phyloP scores from a whole-genome alignment of 805 yeast genomes.

The Ogataea haglerorum region DNA sequence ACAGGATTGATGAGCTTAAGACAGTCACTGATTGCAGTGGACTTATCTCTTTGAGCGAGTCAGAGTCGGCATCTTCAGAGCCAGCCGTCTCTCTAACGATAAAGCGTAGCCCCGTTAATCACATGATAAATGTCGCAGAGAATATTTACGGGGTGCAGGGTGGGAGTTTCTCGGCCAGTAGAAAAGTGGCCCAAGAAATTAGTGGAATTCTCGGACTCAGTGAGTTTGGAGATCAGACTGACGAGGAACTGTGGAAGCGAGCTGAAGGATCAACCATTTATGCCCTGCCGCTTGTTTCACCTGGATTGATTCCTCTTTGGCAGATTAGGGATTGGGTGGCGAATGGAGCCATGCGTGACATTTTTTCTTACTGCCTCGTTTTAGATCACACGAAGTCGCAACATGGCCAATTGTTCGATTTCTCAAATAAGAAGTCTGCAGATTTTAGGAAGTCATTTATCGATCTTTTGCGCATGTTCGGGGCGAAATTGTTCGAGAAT shows the following conservation, averaged over 20 bases:
- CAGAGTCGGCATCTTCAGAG: constrained; percentile 3
- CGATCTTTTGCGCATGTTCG: constrained; percentile 44
- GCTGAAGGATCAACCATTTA: constrained; percentile 14
- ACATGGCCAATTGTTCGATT: constrained; percentile 1
- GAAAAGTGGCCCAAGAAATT: constrained; percentile 5
- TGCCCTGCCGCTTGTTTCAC: constrained; percentile 40
- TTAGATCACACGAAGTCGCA: constrained; percentile 1
- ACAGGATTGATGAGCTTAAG: constrained; percentile 35
- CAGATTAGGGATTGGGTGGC: constrained; percentile 40
- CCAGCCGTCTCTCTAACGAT: constrained; percentile 2
- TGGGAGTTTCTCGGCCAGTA: constrained; percentile 22
- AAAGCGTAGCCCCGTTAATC: not conserved
- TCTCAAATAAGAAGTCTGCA: constrained; percentile 11
- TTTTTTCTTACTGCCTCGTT: constrained; percentile 8
- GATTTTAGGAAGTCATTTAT: constrained; percentile 29
- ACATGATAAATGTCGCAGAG: constrained; percentile 32
- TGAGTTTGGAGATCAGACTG: constrained; percentile 14
- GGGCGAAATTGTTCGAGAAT: constrained; percentile 32
- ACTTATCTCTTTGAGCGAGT: constrained; percentile 4
- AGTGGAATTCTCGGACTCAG: constrained; percentile 9
- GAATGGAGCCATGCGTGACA: constrained; percentile 21
- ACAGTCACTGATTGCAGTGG: constrained; percentile 29
- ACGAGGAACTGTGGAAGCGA: constrained; percentile 14
- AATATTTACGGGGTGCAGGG: constrained; percentile 37
- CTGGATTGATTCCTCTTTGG: constrained; percentile 49